These are phyloP conservation scores for Zygotorulaspora florentina DNA, from an alignment of 805 yeast species.

Conservation along the genomic window DNA sequence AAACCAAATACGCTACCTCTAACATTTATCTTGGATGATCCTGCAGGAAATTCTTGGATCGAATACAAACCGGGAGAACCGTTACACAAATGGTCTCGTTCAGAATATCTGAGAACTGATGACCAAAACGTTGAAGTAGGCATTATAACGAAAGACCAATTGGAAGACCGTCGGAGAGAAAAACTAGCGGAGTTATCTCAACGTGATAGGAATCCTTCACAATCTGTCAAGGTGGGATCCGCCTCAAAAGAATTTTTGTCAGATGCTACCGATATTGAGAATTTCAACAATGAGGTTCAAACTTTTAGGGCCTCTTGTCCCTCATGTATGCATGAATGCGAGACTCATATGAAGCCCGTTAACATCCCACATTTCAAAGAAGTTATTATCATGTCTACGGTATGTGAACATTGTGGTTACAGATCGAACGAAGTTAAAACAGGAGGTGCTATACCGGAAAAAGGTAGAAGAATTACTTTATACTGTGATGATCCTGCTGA, in stretches of 20 bases:
- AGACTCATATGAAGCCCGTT: conserved; percentile 94
- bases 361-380: conserved; percentile 98
- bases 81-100: conserved; percentile 83
- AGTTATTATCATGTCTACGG: conserved; percentile 93
- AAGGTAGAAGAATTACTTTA: conserved; percentile 72
- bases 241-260: conserved; percentile 48
- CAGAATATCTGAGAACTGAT: conserved; percentile 76
- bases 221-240: conserved; percentile 16
- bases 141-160: conserved; percentile 58
- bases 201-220: conserved; percentile 36
- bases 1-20: conserved; percentile 67
- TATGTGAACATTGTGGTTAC: conserved; percentile 89
- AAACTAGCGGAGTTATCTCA: conserved; percentile 33
- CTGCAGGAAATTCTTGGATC: conserved; percentile 96
- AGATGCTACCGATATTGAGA: conserved; percentile 77
- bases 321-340: conserved; percentile 69
- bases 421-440: conserved; percentile 97
- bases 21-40: conserved; percentile 80
- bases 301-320: conserved; percentile 91
- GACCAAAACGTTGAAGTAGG: conserved; percentile 87
- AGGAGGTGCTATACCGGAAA: conserved; percentile 90
- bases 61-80: conserved; percentile 85
- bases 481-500: conserved; percentile 79
- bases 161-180: conserved; percentile 38
- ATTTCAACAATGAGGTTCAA: conserved; percentile 85